Evolutionary conservation across 2,329 filamentous ascomycete species (phyloP).

Genomic region (Apiospora marii): DNA sequence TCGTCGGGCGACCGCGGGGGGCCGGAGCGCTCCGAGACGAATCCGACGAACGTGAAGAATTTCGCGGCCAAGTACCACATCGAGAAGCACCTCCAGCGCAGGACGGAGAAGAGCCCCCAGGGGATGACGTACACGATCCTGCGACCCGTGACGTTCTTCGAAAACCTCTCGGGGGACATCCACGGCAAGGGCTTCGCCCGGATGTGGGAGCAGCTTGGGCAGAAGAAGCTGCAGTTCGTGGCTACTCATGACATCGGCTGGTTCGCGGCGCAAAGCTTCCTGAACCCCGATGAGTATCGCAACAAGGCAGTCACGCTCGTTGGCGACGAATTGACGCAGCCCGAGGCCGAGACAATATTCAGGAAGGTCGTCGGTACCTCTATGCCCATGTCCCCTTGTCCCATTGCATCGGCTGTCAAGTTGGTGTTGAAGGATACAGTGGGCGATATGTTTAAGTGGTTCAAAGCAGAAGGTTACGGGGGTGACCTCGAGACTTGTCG

Average conservation of each 20-base stretch:
- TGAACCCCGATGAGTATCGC: slow-evolving; percentile 42
- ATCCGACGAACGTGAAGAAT: slow-evolving; percentile 62
- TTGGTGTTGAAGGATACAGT: slow-evolving; percentile 42
- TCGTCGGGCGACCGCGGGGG: slow-evolving; percentile 67
- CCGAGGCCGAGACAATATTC: slow-evolving; percentile 43
- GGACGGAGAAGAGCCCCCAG: slow-evolving; percentile 43
- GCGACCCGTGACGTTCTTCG: slow-evolving; percentile 65
- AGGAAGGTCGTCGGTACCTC: slow-evolving; percentile 40
- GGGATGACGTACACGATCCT: slow-evolving; percentile 65
- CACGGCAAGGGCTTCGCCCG: slow-evolving; percentile 42
- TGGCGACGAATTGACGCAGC: slow-evolving; percentile 49
- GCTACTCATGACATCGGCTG: slow-evolving; percentile 49
- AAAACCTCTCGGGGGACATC: slow-evolving; percentile 49
- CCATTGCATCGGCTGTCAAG: slow-evolving; percentile 39
- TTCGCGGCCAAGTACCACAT: slow-evolving; percentile 65
- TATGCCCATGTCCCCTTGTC: slow-evolving; percentile 40
- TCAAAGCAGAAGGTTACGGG: slow-evolving; percentile 45
- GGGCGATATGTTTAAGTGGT: slow-evolving; percentile 48
- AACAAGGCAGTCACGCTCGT: slow-evolving; percentile 47
- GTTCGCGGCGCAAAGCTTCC: slow-evolving; percentile 47
- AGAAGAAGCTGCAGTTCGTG: slow-evolving; percentile 46
- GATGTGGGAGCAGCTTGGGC: slow-evolving; percentile 41
- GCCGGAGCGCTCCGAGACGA: slow-evolving; percentile 50
- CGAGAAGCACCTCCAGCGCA: slow-evolving; percentile 60
- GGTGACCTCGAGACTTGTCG: slow-evolving; percentile 43